phyloP scores from a whole-genome alignment of 352 stramenopile genomes.

The Globisporangium nagaii region DNA sequence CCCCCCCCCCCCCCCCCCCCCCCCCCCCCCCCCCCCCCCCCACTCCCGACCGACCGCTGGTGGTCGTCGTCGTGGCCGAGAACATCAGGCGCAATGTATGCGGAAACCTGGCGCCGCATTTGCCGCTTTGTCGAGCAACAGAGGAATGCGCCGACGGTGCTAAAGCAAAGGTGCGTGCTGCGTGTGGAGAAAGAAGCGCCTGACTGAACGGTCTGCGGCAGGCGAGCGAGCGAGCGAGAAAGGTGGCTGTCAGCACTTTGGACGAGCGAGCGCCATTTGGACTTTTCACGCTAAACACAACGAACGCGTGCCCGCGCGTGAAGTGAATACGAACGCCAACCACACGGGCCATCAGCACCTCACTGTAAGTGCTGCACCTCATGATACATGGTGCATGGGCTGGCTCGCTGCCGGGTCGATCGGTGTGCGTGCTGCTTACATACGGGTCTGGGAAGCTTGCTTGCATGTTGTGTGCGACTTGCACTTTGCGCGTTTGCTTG shows the following conservation, averaged over 20 bases:
- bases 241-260: conserved; percentile 1
- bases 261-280: background rate
- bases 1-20: too few relatives aligned
- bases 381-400: too few relatives aligned
- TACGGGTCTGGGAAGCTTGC: background rate
- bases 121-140: conserved; percentile 1
- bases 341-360: too few relatives aligned
- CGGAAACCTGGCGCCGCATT: conserved; percentile 1
- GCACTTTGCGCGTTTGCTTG: background rate
- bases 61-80: conserved; percentile 8
- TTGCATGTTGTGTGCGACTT: background rate
- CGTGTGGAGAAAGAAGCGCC: too few relatives aligned
- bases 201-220: background rate
- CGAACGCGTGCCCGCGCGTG: background rate
- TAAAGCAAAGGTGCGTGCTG: background rate
- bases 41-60: conserved; percentile 10
- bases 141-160: background rate
- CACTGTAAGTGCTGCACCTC: too few relatives aligned
- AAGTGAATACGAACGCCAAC: background rate
- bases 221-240: background rate
- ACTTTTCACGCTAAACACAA: background rate
- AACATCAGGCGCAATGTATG: conserved; percentile 11
- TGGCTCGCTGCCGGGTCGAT: too few relatives aligned
- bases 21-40: too few relatives aligned
- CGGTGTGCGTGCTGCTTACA: too few relatives aligned